Conservation (phyloP, 2,329 filamentous ascomycete genomes). For the Neophaeococcomyces mojaviensis region DNA sequence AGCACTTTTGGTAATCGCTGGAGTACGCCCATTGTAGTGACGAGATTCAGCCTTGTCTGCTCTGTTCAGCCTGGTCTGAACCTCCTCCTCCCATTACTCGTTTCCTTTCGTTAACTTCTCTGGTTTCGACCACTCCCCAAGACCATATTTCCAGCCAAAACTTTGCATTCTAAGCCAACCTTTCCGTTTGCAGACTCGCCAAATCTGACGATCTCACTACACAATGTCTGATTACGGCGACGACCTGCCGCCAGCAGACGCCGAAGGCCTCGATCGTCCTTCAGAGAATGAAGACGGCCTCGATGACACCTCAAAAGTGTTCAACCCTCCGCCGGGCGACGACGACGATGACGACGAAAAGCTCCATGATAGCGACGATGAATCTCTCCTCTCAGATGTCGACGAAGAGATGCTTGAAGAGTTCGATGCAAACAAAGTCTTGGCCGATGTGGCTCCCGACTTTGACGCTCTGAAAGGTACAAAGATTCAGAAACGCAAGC, state of each 20-base stretch:
- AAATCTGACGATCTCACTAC: neutral
- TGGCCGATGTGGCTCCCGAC: conserved; percentile 49
- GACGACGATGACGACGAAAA: conserved; percentile 26
- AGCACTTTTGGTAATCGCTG: no score
- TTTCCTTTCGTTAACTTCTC: neutral
- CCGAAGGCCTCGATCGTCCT: conserved; percentile 36
- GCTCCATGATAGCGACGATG: conserved; percentile 48
- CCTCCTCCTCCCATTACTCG: no score
- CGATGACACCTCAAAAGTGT: conserved; percentile 14
- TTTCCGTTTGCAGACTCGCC: no score
- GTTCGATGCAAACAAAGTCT: conserved; percentile 53
- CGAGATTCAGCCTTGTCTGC: no score
- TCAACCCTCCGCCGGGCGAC: conserved; percentile 6
- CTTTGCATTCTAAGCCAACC: no score
- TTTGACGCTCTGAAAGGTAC: conserved; percentile 55
- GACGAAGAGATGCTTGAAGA: conserved; percentile 60
- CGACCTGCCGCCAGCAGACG: conserved; percentile 20
- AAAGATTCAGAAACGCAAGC: conserved; percentile 58
- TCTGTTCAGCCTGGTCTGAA: no score
- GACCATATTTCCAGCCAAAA: no score
- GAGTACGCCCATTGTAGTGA: no score
- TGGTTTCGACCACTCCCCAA: neutral
- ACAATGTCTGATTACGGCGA: conserved; percentile 14
- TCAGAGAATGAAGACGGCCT: conserved; percentile 25
- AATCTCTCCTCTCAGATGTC: conserved; percentile 56